These are phyloP conservation scores for Periconia macrospinosa DNA, from an alignment of 2,329 filamentous ascomycete genomes.

Conservation along the genomic window DNA sequence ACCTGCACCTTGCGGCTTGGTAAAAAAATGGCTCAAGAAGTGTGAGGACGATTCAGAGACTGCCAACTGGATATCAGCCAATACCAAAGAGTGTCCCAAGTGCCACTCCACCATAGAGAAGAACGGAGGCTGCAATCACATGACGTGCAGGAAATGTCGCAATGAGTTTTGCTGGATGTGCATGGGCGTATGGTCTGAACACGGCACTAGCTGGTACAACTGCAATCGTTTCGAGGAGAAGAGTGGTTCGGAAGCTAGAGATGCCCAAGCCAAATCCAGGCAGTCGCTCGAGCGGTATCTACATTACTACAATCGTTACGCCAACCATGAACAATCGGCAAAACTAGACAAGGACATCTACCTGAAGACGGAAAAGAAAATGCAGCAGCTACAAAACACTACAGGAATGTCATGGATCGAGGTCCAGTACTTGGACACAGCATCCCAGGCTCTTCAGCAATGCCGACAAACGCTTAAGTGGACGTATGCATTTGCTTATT, in stretches of 20 bases:
- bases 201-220: conserved; percentile 99
- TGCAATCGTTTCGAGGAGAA: conserved; percentile 98
- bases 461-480: conserved; percentile 99
- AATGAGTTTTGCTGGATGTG: conserved; percentile 99
- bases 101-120: conserved; percentile 98
- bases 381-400: conserved; percentile 90
- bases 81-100: conserved; percentile 96
- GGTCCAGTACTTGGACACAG: conserved; percentile 92
- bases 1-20: conserved; percentile 85
- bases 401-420: conserved; percentile 99
- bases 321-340: conserved; percentile 97
- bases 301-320: conserved; percentile 98
- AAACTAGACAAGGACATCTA: conserved; percentile 96
- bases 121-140: conserved; percentile 97
- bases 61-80: conserved; percentile 98
- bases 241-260: conserved; percentile 84
- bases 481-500: conserved; percentile 99
- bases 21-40: conserved; percentile 97
- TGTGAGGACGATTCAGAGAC: conserved; percentile 98
- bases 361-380: conserved; percentile 97
- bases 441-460: conserved; percentile 89
- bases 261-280: conserved; percentile 87
- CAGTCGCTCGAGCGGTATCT: conserved; percentile 94
- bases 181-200: conserved; percentile 98
- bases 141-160: conserved; percentile 95